Conservation (phyloP, 169 alveolate species). For the Babesia bigemina region DNA sequence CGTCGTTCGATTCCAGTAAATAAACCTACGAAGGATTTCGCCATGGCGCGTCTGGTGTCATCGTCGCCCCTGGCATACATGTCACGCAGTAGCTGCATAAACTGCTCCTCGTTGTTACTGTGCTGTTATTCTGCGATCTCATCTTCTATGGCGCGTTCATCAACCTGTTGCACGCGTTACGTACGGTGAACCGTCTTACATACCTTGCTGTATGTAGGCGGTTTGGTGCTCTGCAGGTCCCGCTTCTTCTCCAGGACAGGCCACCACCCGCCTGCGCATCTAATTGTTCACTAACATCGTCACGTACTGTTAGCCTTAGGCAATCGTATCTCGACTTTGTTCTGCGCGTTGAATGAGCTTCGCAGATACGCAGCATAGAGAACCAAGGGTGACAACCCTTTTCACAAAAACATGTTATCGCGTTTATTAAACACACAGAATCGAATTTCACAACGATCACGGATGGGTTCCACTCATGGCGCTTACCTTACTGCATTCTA, state of each 20-base stretch:
- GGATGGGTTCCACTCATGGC: too few species aligned
- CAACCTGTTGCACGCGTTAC: conserved; percentile 6
- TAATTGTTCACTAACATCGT: not conserved
- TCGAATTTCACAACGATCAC: too few species aligned
- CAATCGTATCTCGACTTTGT: conserved; percentile 31
- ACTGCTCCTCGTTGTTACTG: conserved; percentile 6
- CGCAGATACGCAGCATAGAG: not conserved
- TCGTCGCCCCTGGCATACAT: conserved; percentile 65
- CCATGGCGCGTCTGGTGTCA: conserved; percentile 56
- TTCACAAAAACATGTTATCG: too few species aligned
- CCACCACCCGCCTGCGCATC: conserved; percentile 49
- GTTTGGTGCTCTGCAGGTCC: not conserved
- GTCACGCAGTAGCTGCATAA: conserved; percentile 33
- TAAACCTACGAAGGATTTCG: conserved; percentile 57
- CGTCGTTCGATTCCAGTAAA: not conserved
- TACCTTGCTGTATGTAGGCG: conserved; percentile 13
- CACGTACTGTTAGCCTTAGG: conserved; percentile 6
- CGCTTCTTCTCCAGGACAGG: conserved; percentile 11
- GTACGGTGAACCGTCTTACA: too few species aligned
- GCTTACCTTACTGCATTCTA: not conserved
- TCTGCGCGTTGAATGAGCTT: conserved; percentile 4
- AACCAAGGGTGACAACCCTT: too few species aligned
- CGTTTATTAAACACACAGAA: too few species aligned
- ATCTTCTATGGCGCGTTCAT: conserved; percentile 16
- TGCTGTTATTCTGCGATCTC: conserved; percentile 8